These are phyloP conservation scores for Hypoxylon sp. DNA, from an alignment of 2,329 filamentous ascomycete species.

Conservation along the genomic window DNA sequence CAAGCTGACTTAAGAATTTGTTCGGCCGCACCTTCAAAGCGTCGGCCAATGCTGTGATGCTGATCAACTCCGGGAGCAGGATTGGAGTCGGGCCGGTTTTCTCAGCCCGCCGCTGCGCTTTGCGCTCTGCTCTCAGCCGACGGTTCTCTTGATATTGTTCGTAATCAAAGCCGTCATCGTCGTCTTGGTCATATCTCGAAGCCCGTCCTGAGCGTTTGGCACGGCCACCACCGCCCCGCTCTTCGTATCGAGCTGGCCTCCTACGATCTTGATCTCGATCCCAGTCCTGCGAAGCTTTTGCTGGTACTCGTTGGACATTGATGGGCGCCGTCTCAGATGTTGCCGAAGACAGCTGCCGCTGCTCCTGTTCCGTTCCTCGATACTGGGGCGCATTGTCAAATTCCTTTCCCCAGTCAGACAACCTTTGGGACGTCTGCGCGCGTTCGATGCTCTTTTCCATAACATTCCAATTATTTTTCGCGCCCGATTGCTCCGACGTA, in stretches of 20 bases:
- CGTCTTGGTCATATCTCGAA: slow-evolving; percentile 32
- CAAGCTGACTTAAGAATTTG: slow-evolving; percentile 77
- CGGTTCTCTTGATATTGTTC: slow-evolving; percentile 54
- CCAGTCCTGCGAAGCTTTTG: background rate
- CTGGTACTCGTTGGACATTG: background rate
- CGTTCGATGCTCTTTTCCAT: background rate
- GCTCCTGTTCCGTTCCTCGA: background rate
- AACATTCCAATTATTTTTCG: slow-evolving; percentile 18
- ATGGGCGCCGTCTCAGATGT: background rate
- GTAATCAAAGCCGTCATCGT: slow-evolving; percentile 41
- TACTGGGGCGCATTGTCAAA: slow-evolving; percentile 14
- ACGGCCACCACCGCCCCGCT: slow-evolving; percentile 5
- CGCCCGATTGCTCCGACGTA: slow-evolving; percentile 1
- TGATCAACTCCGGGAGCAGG: slow-evolving; percentile 89
- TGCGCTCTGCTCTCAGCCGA: slow-evolving; percentile 50
- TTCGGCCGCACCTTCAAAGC: slow-evolving; percentile 75
- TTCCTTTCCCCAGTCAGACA: slow-evolving; percentile 30
- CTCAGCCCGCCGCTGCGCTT: slow-evolving; percentile 50
- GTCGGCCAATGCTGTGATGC: slow-evolving; percentile 80
- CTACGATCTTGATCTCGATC: slow-evolving; percentile 11
- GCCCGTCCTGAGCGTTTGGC: slow-evolving; percentile 27
- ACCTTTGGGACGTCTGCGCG: background rate
- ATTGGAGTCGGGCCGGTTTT: slow-evolving; percentile 63
- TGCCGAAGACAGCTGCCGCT: background rate
- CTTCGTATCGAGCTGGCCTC: slow-evolving; percentile 8